A percentile compares a stretch with the other conserved stretches of the same genome.
These are phyloP conservation scores for Thozetella sp. DNA, from an alignment of 495 filamentous ascomycete genomes.

Conservation along the genomic window DNA sequence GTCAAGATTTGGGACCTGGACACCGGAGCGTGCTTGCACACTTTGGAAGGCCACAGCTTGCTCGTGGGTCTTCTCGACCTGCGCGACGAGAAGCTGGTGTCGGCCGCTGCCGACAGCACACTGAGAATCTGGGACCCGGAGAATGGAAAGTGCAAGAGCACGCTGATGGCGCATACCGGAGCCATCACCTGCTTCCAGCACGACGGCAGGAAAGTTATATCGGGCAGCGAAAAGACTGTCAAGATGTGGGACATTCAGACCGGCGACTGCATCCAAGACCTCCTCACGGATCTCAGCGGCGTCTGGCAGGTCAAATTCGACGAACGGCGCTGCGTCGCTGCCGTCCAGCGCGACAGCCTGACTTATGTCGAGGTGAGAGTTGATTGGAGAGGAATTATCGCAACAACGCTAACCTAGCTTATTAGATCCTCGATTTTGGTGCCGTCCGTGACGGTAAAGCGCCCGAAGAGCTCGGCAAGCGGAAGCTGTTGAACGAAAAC, in stretches of 20 bases:
- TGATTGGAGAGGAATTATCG: slow-evolving; percentile 1
- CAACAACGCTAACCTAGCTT: slow-evolving; percentile 10
- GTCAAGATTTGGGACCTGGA: slow-evolving; percentile 99
- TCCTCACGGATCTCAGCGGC: slow-evolving; percentile 91
- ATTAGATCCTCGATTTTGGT: slow-evolving; percentile 86
- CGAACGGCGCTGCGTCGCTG: slow-evolving; percentile 91
- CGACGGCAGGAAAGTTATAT: slow-evolving; percentile 95
- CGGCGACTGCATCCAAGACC: slow-evolving; percentile 90
- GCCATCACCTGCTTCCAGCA: slow-evolving; percentile 99
- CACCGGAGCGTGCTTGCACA: slow-evolving; percentile 81
- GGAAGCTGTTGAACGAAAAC: slow-evolving; percentile 73
- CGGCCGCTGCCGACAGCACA: slow-evolving; percentile 93
- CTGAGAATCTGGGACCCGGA: slow-evolving; percentile 97
- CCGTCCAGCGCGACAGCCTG: slow-evolving; percentile 87
- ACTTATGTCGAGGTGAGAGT: slow-evolving; percentile 94
- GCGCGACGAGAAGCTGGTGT: slow-evolving; percentile 85
- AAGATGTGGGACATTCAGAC: slow-evolving; percentile 99
- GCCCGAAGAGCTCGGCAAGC: slow-evolving; percentile 72
- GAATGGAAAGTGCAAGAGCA: slow-evolving; percentile 86
- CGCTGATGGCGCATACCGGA: slow-evolving; percentile 88
- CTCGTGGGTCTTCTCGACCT: slow-evolving; percentile 92
- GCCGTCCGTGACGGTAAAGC: slow-evolving; percentile 81
- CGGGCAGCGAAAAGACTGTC: slow-evolving; percentile 89
- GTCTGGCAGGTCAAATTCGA: slow-evolving; percentile 99
- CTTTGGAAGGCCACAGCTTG: slow-evolving; percentile 91